Base-by-base conservation (phyloP, 2,329 filamentous ascomycete species). In the Biscogniauxia marginata region DNA sequence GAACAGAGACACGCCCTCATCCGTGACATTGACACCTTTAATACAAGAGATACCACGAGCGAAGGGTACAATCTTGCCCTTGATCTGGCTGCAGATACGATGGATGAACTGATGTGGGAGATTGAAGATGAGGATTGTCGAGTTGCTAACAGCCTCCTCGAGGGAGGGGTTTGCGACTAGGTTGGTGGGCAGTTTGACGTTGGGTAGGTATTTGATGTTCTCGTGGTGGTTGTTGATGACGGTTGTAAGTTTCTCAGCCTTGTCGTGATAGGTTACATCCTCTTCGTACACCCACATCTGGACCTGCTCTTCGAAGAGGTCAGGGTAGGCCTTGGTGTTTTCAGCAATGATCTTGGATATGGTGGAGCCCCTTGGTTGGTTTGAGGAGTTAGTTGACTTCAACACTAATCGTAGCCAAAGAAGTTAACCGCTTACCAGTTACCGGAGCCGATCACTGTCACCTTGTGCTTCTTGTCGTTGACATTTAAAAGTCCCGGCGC, bases 201-300 rank as follows among this genome's bases (percentile, higher is more conserved):
- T 86, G n/a, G 93, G 91, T 8, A 99, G 88, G 77, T 99, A 99
- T 77, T 98, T 99, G 78, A 96, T 83, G 75, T 99, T 99, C 79
- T 99, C 95, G 77, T 98, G 93, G 69, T 89, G 77, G 46, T 82
- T 84, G 80, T 99, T 99, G 84, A 99, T 96, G 66, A 99, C 76
- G 51, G 85, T 75, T 7, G 95, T 96, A 73, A 99, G 87, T 77
- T 96, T 96, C 73, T 95, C 90, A 3, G 88, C 84, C 61, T 85
- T 80, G 61, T 84, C 82, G 68, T 83, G 82, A 39, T 83, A 79
- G 53, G 84, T 83, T 62, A 96, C 87, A 21, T 96, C 84, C 75
- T 99, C 95, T 76, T 99, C 95, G 71, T 86, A 97, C 69, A 99
- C 96, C 95, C 95, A 99, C 95, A 99, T 98, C 76, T 96, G 91